Evolutionary conservation across 129 eudicot species (phyloP).

Genomic region (Smallanthus sonchifolius): DNA sequence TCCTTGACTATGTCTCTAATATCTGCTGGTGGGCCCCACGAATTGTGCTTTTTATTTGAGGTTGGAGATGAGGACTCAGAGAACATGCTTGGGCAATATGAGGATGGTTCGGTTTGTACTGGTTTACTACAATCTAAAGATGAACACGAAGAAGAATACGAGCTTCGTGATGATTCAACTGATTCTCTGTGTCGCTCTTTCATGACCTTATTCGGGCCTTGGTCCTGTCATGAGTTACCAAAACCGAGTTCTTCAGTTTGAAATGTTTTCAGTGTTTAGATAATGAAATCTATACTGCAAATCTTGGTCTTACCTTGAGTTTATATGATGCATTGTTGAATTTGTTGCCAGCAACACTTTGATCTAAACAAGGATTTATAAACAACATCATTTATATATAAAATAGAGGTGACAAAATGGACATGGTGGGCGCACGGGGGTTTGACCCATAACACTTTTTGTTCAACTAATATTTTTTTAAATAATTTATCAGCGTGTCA

Average conservation of each 20-base stretch:
- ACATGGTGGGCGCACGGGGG: too few species aligned
- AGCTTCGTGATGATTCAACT: slow-evolving; percentile 64
- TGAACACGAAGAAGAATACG: slow-evolving; percentile 65
- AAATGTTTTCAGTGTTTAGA: background rate
- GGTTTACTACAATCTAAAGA: slow-evolving; percentile 41
- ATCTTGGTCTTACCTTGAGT: slow-evolving; percentile 37
- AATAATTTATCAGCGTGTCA: background rate
- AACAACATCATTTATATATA: too few species aligned
- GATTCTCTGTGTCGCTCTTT: slow-evolving; percentile 58
- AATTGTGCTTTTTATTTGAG: slow-evolving; percentile 23
- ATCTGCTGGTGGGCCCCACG: slow-evolving; percentile 28
- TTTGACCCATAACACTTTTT: background rate
- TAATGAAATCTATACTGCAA: slow-evolving; percentile 8
- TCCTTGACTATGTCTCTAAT: slow-evolving; percentile 63
- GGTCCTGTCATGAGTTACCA: slow-evolving; percentile 43
- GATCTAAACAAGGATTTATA: slow-evolving; percentile 24
- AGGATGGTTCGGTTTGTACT: slow-evolving; percentile 41
- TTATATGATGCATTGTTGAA: slow-evolving; percentile 28
- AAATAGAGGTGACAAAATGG: background rate
- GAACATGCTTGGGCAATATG: slow-evolving; percentile 33
- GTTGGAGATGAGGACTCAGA: slow-evolving; percentile 42
- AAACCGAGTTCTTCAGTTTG: slow-evolving; percentile 6
- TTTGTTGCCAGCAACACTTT: slow-evolving; percentile 34
- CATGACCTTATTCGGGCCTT: slow-evolving; percentile 19
- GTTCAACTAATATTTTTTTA: background rate